Evolutionary conservation across 257 asterid species (phyloP).

Genomic region (Solanum ahanhuiri): DNA sequence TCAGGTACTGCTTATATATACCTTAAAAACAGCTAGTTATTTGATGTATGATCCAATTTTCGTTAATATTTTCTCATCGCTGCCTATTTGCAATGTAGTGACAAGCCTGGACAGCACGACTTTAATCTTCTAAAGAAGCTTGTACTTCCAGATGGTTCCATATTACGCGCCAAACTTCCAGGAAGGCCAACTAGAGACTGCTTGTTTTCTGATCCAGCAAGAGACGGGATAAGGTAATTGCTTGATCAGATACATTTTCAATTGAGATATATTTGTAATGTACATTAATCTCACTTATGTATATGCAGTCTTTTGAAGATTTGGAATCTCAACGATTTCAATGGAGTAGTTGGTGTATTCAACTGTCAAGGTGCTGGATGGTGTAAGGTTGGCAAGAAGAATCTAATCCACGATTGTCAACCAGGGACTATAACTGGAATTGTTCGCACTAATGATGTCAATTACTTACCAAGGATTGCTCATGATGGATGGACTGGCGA

Average conservation of each 20-base stretch:
- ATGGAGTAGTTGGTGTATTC: slow-evolving; percentile 62
- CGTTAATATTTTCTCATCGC: not conserved
- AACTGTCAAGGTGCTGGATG: slow-evolving; percentile 90
- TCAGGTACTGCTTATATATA: slow-evolving; percentile 40
- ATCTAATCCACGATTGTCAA: slow-evolving; percentile 63
- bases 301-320: slow-evolving; percentile 60
- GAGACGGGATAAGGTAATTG: slow-evolving; percentile 70
- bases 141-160: slow-evolving; percentile 83
- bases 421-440: slow-evolving; percentile 60
- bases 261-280: not conserved
- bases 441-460: slow-evolving; percentile 55
- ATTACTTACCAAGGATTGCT: slow-evolving; percentile 61
- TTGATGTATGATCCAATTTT: not conserved
- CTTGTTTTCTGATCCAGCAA: slow-evolving; percentile 81
- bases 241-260: not conserved
- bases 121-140: slow-evolving; percentile 69
- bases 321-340: slow-evolving; percentile 72
- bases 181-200: slow-evolving; percentile 94
- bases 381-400: slow-evolving; percentile 56
- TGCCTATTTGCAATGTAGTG: slow-evolving; percentile 32
- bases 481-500: slow-evolving; percentile 60
- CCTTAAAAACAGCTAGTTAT: not conserved
- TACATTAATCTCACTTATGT: not conserved
- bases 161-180: slow-evolving; percentile 74
- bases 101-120: slow-evolving; percentile 87